These are phyloP conservation scores for Aegilops umbellulata DNA, from an alignment of 176 grass and related monocot genomes.

Conservation along the genomic window DNA sequence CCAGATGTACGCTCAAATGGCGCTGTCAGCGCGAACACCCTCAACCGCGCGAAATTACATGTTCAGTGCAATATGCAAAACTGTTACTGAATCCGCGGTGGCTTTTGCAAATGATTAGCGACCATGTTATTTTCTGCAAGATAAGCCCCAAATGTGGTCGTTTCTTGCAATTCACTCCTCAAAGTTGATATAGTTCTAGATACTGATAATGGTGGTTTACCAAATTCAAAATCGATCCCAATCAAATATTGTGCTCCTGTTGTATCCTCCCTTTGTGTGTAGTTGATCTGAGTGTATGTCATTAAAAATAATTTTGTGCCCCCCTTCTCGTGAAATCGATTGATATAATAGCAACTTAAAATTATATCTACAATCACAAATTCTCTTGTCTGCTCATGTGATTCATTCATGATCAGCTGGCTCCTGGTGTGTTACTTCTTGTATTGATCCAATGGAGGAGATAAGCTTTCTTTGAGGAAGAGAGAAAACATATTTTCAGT, in stretches of 20 bases:
- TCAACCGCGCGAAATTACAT: no score
- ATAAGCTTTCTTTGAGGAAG: slow-evolving; percentile 6
- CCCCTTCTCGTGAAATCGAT: background rate
- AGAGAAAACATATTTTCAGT: background rate
- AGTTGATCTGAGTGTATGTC: background rate
- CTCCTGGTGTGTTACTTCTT: background rate
- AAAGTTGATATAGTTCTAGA: background rate
- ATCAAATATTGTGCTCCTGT: background rate
- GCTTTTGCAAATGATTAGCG: no score
- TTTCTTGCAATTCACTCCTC: no score
- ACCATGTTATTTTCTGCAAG: no score
- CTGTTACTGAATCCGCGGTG: no score
- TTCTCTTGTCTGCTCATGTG: background rate
- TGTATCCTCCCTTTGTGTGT: background rate
- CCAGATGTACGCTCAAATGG: no score
- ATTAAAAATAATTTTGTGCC: background rate
- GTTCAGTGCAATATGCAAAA: no score
- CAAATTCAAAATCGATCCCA: background rate
- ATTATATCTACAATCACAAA: background rate
- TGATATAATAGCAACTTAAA: background rate
- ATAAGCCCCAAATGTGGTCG: no score
- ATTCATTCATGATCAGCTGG: background rate
- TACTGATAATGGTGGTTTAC: slow-evolving; percentile 15
- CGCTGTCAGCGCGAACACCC: no score
- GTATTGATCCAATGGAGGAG: background rate